Conservation (phyloP, 2,329 filamentous ascomycete species). For the Fusarium setosum region DNA sequence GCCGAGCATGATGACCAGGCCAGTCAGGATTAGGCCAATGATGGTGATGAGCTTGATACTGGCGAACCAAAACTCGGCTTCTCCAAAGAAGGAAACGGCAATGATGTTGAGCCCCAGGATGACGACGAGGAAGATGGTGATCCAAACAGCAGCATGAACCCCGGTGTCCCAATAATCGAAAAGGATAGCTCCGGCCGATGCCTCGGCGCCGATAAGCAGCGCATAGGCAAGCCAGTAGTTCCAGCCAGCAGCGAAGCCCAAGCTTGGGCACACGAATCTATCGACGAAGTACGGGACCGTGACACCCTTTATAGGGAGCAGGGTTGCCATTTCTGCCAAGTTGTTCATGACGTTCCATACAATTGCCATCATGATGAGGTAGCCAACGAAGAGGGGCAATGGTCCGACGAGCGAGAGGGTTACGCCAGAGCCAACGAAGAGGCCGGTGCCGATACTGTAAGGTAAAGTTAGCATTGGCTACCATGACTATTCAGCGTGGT, state of each 20-base stretch:
- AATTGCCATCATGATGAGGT: slow-evolving; percentile 21
- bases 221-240: slow-evolving; percentile 72
- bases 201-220: slow-evolving; percentile 67
- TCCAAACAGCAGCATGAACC: slow-evolving; percentile 67
- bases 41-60: slow-evolving; percentile 70
- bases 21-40: slow-evolving; percentile 64
- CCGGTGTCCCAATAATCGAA: slow-evolving; percentile 68
- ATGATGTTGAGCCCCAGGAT: slow-evolving; percentile 67
- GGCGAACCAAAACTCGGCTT: slow-evolving; percentile 71
- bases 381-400: slow-evolving; percentile 19
- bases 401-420: slow-evolving; percentile 21
- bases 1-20: slow-evolving; percentile 58
- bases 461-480: background rate
- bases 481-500: background rate
- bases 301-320: slow-evolving; percentile 66
- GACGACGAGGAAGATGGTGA: slow-evolving; percentile 65
- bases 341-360: slow-evolving; percentile 32
- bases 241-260: slow-evolving; percentile 67
- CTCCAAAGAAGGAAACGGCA: slow-evolving; percentile 67
- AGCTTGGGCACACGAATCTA: slow-evolving; percentile 64
- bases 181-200: slow-evolving; percentile 66
- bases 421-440: slow-evolving; percentile 24
- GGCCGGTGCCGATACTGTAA: slow-evolving; percentile 20
- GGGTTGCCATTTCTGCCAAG: slow-evolving; percentile 65
- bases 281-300: slow-evolving; percentile 68